Base-by-base conservation (phyloP, 2,329 filamentous ascomycete species). In the Tolypocladium album region DNA sequence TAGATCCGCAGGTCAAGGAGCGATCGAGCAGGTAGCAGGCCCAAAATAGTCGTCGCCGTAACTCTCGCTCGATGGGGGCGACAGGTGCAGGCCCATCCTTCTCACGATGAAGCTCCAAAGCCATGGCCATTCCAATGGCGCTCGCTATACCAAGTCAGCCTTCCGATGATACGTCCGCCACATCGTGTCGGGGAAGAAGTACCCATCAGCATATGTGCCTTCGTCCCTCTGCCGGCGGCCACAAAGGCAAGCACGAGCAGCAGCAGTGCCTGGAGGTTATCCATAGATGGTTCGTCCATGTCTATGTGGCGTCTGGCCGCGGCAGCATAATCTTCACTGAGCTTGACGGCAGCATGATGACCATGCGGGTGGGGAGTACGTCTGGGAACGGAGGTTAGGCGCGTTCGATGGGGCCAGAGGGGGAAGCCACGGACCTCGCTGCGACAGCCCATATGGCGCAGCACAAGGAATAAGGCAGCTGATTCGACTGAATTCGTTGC, bases 181-280 rank as follows among this genome's bases (percentile, higher is more conserved):
- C 20, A n/a, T 5, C 9, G 7, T 7, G 50, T 2, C n/a, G 9
- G 12, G 50, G 24, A 13, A 34, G 24, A 67, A 77, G 24, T 85
- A 90, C 90, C 84, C 66, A 95, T 79, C 45, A 92, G 79, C 90
- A 95, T 95, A 66, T 92, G 94, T 1, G 89, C 87, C 73, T 89
- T 94, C 74, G 90, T 93, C 20, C 90, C 89, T 67, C 88, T 86
- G 34, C 91, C 90, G 38, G 85, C 80, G 42, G 90, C 90, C 56
- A 87, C 90, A 67, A 86, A 92, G 3, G 89, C 87, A 68, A 88
- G 85, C 0, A 88, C 85, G 2, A 96, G 81, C 12, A 96, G 78
- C 55, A 96, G 75, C 20, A 93, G 78, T 3, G 89, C 82, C 70
- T 95, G 90, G 11, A 95, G 74, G 40, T 83, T 83, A 70, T 95